Evolutionary conservation across 2,329 filamentous ascomycete species (phyloP), one percentile per base, ranked within the genome.

Genomic region (Tolypocladium ovalisporum): DNA sequence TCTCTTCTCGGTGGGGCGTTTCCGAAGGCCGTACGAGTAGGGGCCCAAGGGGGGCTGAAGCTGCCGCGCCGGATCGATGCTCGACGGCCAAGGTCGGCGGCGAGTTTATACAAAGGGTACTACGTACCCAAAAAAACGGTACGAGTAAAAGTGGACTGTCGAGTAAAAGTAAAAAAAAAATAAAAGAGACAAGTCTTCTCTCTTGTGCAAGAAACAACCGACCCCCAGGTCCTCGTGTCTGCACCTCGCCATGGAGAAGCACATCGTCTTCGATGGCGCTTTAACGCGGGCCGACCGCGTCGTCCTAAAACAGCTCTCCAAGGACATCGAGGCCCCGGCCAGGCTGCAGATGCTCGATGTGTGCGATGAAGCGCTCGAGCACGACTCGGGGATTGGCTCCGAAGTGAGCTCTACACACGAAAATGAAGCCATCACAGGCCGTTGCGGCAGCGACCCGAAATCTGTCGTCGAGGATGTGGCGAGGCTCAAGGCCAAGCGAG

Each of bases 241-340:
- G 39, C 17, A 35, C 17, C 29, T 22, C 55, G 40, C 17, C 54
- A 67, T 67, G 65, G 63, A 65, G 40, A 54, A 59, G 40, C 59
- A 59, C 34, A 63, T 76, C 32, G 64, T 72, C 37, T 68, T 75
- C 57, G 74, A 72, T 62, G 65, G 69, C 56, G 70, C 71, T 56
- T 64, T 78, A 58, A 76, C 75, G 37, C 71, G 65, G 59, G 66
- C 75, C 44, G 75, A 78, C 61, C 62, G 64, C 27, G 61, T 76
- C 22, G 68, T 77, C 15, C 66, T 78, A 22, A 64, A 68, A 62
- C 74, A 70, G 58, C 66, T 78, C 49, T 67, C 69, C 57, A 63
- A 67, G 37, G 75, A 77, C 57, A 72, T 77, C 58, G 62, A 65
- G 54, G 47, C 27, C 22, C 51, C 47, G 3, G 52, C 22, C 17